Base-by-base conservation (phyloP, 768 basidiomycete genomes). In the Mycena amicta region DNA sequence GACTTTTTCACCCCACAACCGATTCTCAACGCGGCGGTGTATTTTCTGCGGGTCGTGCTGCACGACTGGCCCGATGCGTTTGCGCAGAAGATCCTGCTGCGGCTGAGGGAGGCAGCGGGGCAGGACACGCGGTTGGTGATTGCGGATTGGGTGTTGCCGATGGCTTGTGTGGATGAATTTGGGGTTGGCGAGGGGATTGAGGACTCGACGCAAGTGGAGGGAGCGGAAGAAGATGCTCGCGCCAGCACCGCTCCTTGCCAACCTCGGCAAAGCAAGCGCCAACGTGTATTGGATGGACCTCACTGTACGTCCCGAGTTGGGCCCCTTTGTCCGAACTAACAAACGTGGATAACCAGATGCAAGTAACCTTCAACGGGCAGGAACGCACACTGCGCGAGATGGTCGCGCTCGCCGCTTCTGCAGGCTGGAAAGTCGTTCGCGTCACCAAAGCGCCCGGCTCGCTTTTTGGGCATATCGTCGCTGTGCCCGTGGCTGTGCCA, bases 11-110 rank as follows among this genome's bases (percentile, higher is more conserved):
- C 77, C 3, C 80, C 84, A 0, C 90, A 92, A 66, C 81, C 81
- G 2, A 67, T 76, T 52, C 70, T 65, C 55, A 64, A 81, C 52
- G 77, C 87, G 58, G 81, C 87, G 0, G 83, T 90, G 5, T 93
- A 86, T 67, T 75, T 92, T 30, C 74, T 91, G 28, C 83, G 90
- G 23, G 84, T 86, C 20, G 81, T 91, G 37, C 75, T 89, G 30
- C 90, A 93, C 64, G 90, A 93, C 66, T 92, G 90, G 90, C 85
- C 89, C 1, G 87, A 92, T 61, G 74, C 74, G 1, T 80, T 74
- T 61, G 83, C 83, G 22, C 74, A 77, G 29, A 67, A 69, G 50
- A 81, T 84, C 40, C 73, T 83, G 4, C 64, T 79, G 18, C 71
- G 72, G 1, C 70, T 82, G 30, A 72, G 81, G 25, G 76, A 78